phyloP scores from a whole-genome alignment of 1,284 basidiomycete species.

The Boletellus sp. region DNA sequence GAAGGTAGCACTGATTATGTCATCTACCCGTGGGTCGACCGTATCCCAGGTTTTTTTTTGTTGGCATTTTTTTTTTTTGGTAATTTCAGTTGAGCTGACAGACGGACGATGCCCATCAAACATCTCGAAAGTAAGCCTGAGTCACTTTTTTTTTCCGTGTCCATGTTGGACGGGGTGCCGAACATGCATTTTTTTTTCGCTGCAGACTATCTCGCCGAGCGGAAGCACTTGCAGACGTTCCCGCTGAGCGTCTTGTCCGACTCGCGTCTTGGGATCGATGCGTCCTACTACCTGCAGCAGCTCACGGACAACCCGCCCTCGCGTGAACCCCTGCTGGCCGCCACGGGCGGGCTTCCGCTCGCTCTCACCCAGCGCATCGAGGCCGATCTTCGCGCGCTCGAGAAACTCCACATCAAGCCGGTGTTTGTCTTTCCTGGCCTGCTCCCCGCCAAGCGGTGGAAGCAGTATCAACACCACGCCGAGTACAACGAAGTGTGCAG shows the following conservation, averaged over 20 bases:
- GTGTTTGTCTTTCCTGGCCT: conserved; percentile 96
- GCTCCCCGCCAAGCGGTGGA: conserved; percentile 64
- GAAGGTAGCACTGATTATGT: conserved; percentile 22
- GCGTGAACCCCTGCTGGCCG: conserved; percentile 88
- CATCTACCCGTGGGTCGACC: conserved; percentile 11
- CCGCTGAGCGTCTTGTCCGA: conserved; percentile 84
- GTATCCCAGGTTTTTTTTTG: neutral
- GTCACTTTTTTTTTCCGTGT: neutral
- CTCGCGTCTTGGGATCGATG: conserved; percentile 96
- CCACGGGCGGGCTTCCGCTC: conserved; percentile 90
- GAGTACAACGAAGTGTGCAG: conserved; percentile 72
- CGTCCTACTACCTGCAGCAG: conserved; percentile 82
- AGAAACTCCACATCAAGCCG: conserved; percentile 91
- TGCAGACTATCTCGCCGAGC: conserved; percentile 79
- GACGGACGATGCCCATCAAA: conserved; percentile 48
- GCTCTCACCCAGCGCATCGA: conserved; percentile 86
- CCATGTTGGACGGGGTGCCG: too few species aligned
- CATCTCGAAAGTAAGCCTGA: conserved; percentile 47
- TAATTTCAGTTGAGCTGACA: conserved; percentile 13
- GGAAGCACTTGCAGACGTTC: conserved; percentile 82
- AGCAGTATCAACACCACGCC: conserved; percentile 48
- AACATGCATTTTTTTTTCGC: neutral
- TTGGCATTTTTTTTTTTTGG: too few species aligned
- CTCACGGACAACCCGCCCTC: conserved; percentile 75
- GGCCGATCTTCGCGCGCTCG: conserved; percentile 84